Base-by-base conservation (phyloP, 2,329 filamentous ascomycete species). In the Pestalotiopsis fici region DNA sequence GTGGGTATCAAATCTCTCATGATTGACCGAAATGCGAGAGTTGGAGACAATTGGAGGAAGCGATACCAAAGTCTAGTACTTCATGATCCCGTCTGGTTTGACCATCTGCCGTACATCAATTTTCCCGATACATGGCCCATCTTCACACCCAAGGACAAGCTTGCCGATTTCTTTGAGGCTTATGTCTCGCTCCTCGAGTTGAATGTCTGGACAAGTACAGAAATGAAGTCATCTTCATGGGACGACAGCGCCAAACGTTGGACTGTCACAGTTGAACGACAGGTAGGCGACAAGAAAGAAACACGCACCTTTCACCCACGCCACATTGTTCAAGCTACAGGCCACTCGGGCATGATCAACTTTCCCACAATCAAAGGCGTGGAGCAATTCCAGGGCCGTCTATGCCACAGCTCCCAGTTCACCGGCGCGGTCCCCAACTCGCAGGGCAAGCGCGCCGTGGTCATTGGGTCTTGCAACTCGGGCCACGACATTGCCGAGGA, bases 81-180 rank as follows among this genome's bases (percentile, higher is more conserved):
- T 0, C 90, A 93, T 71, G 90, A 92, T 71, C 89, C 90, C 0
- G 87, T 92, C 2, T 90, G 83, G 81, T 87, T 83, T 67, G 84
- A 87, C 65, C 86, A 89, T 72, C 79, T 91, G 80, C 88, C 90
- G 0, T 93, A 91, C 74, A 71, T 93, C 3, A 79, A 80, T 0
- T 93, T 92, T 74, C 91, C 90, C 0, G 74, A 83, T 0, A 84
- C 85, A 64, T 93, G 90, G 90, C 90, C 90, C 3, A 80, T 91
- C 18, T 93, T 91, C 75, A 91, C 90, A 0, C 89, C 90, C 4
- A 93, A 92, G 74, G 90, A 93, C 76, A 93, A 93, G 73, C 80
- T 92, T 0, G 91, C 83, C 1, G 88, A 91, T 56, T 93, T 88
- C 78, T 89, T 93, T 68, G 90, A 92, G 70, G 80, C 85, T 0